Evolutionary conservation across 1,284 basidiomycete genomes (phyloP).

Genomic region (Ustilago bromivora): DNA sequence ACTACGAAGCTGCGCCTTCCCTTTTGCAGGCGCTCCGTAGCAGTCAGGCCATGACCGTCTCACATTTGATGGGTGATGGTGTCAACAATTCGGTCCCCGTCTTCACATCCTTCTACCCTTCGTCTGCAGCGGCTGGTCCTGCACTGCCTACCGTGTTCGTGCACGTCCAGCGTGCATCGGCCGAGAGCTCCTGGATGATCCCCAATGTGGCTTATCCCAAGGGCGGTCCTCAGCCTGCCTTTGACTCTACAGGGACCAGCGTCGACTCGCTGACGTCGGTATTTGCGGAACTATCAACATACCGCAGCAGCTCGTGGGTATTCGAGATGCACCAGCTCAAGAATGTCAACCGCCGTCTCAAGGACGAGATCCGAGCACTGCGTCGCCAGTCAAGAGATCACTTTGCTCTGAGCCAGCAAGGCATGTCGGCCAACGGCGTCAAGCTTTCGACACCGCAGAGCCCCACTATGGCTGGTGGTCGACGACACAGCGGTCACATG

Average conservation of each 20-base stretch:
- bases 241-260: constrained; percentile 45
- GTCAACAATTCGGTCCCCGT: constrained; percentile 43
- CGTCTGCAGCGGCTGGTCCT: constrained; percentile 46
- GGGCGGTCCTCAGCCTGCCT: constrained; percentile 42
- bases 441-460: constrained; percentile 33
- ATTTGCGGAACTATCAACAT: constrained; percentile 62
- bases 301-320: constrained; percentile 58
- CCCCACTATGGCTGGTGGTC: constrained; percentile 19
- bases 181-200: constrained; percentile 52
- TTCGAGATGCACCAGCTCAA: constrained; percentile 67
- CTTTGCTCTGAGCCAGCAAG: constrained; percentile 16
- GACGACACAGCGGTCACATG: constrained; percentile 23
- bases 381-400: constrained; percentile 49
- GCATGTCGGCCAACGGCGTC: constrained; percentile 14
- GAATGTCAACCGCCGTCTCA: constrained; percentile 61
- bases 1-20: constrained; percentile 55
- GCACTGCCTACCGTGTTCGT: constrained; percentile 58
- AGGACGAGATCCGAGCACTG: constrained; percentile 59
- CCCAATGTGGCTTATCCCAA: constrained; percentile 53
- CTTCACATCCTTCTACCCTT: constrained; percentile 62
- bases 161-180: constrained; percentile 47
- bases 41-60: constrained; percentile 50
- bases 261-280: constrained; percentile 55
- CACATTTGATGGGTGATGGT: constrained; percentile 57
- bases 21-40: constrained; percentile 55